phyloP scores from a whole-genome alignment of 805 yeast species.

The Saturnispora dispora region DNA sequence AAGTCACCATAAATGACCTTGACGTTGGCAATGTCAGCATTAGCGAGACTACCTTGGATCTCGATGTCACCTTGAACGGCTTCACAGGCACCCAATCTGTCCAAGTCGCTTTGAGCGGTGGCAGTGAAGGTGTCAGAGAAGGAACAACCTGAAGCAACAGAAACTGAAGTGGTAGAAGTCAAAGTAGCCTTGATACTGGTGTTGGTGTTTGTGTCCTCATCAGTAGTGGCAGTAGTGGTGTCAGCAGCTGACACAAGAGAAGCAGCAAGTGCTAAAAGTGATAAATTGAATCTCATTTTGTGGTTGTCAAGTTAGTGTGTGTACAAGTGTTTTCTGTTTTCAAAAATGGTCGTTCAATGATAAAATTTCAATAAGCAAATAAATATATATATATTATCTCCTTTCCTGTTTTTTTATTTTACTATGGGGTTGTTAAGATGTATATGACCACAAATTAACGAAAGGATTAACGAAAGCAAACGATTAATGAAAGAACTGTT shows the following conservation, averaged over 20 bases:
- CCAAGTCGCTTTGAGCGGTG: conserved; percentile 73
- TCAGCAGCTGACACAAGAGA: conserved; percentile 23
- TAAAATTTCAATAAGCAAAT: background rate
- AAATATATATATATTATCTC: background rate
- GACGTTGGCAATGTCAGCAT: conserved; percentile 66
- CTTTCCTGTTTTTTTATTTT: background rate
- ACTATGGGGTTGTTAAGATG: background rate
- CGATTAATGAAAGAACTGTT: background rate
- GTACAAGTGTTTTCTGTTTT: background rate
- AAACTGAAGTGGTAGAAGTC: conserved; percentile 38
- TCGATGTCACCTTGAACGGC: conserved; percentile 73
- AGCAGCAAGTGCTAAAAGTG: background rate
- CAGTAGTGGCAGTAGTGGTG: conserved; percentile 32
- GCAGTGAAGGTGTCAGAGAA: conserved; percentile 57
- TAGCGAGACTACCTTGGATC: conserved; percentile 55
- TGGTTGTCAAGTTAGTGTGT: background rate
- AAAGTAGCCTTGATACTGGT: conserved; percentile 43
- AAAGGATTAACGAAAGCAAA: background rate
- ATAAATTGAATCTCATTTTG: conserved; percentile 2
- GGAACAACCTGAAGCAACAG: conserved; percentile 55
- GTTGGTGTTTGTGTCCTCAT: conserved; percentile 29
- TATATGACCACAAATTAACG: background rate
- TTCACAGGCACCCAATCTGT: conserved; percentile 59
- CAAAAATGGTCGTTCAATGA: background rate
- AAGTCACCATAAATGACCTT: conserved; percentile 72